Base-by-base conservation (phyloP, 306 rosid species). In the Begonia fuchsioides region DNA sequence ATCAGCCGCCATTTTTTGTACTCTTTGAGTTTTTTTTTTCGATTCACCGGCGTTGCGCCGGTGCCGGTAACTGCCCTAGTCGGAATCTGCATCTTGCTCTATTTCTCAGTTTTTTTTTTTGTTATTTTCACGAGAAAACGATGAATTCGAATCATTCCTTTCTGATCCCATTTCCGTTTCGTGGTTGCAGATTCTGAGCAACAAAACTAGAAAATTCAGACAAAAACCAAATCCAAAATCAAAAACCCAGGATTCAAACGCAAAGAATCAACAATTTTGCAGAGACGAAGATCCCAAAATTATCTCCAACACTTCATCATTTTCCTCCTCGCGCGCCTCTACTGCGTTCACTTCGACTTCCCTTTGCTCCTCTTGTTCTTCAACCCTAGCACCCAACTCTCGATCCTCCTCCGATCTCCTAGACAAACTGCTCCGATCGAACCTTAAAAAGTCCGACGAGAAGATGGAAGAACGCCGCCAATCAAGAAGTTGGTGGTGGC, bases 281-380 rank as follows among this genome's bases (percentile, higher is more conserved):
- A 40, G 12, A 40, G 44, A 40, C 11, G 44, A 40, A 10, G n/a
- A 12, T 9, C 11, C 44, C 2, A 40, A 40, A 40, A 9, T 40
- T 10, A 40, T 40, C 9, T 40, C 44, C 44, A 40, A 40, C n/a
- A 40, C 11, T 40, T 5, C 44, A 1, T 12, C 11, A 10, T 12
- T 40, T 40, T 40, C 44, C 44, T 40, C 44, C n/a, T 40, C 44
- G n/a, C 44, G 44, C 44, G n/a, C 44, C 44, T 40, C 44, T 40
- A 12, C 44, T 9, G n/a, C 44, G 9, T 40, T 46, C 50, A 46
- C 16, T 46, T n/a, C 50, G 15, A 46, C 50, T 13, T 14, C 50
- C 8, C 17, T 46, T 6, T 46, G 50, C 50, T 46, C 50, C 11
- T 13, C 17, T 3, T 46, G 50, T 46, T 46, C 50, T 46, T 46